Evolutionary conservation across 2,329 filamentous ascomycete species (phyloP).

Genomic region (Fusarium sp.): DNA sequence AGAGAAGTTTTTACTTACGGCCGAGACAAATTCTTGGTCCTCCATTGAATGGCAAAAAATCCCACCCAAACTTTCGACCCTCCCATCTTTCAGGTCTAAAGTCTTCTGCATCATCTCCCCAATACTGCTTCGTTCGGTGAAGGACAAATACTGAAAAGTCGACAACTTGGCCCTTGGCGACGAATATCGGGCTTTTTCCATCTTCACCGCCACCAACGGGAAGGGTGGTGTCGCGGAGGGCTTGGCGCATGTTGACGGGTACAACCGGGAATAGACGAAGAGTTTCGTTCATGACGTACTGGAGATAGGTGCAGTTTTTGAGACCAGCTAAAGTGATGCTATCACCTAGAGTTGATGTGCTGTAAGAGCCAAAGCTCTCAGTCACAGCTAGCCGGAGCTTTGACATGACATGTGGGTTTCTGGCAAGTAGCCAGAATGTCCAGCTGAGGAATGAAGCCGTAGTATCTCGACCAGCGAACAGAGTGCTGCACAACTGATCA

Average conservation of each 20-base stretch:
- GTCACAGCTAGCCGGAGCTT: too few species aligned
- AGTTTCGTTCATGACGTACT: not conserved
- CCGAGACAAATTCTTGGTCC: not conserved
- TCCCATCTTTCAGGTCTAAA: conserved; percentile 58
- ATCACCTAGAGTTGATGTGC: too few species aligned
- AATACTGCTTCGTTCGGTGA: conserved; percentile 54
- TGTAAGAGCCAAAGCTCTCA: not conserved
- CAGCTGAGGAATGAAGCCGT: too few species aligned
- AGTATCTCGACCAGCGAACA: too few species aligned
- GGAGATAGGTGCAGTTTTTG: not conserved
- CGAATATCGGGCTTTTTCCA: conserved; percentile 58
- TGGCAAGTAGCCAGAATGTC: too few species aligned
- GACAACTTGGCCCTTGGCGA: conserved; percentile 58
- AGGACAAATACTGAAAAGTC: conserved; percentile 55
- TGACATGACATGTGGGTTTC: too few species aligned
- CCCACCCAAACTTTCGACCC: conserved; percentile 44
- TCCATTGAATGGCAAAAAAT: not conserved
- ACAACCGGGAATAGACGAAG: conserved; percentile 54
- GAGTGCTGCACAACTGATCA: too few species aligned
- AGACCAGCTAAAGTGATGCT: not conserved
- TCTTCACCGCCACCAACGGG: conserved; percentile 63
- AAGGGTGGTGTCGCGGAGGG: conserved; percentile 59
- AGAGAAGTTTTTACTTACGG: too few species aligned
- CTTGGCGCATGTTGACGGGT: conserved; percentile 59
- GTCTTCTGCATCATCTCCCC: conserved; percentile 53